phyloP scores from a whole-genome alignment of 176 grass and related monocot species.

The Carex scoparia region DNA sequence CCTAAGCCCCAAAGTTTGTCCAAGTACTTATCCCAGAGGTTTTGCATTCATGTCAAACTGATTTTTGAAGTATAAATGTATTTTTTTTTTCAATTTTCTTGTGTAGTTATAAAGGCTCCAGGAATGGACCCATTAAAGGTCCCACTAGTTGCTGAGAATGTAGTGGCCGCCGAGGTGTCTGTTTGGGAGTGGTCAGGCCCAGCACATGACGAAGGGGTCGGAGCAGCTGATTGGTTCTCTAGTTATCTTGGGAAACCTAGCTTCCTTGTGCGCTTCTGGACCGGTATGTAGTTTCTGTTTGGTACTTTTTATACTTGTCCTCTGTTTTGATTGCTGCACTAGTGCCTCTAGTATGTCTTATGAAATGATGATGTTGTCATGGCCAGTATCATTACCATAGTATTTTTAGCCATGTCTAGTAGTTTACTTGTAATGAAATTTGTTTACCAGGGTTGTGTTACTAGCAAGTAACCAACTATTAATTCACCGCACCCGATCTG shows the following conservation, averaged over 20 bases:
- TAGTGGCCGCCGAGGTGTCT: conserved; percentile 41
- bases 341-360: neutral
- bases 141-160: conserved; percentile 26
- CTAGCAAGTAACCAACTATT: neutral
- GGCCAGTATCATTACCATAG: neutral
- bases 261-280: conserved; percentile 55
- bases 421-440: neutral
- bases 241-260: conserved; percentile 56
- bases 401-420: neutral
- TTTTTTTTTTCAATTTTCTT: neutral
- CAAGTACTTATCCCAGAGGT: neutral
- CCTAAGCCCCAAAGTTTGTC: neutral
- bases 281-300: conserved; percentile 13
- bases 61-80: neutral
- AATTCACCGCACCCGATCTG: neutral
- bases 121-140: conserved; percentile 67
- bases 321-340: neutral
- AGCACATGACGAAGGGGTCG: conserved; percentile 67
- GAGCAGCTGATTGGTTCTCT: conserved; percentile 70
- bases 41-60: neutral
- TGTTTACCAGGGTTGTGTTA: neutral
- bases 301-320: neutral
- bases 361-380: neutral
- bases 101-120: conserved; percentile 61
- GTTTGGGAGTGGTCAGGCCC: conserved; percentile 89